A percentile compares a stretch with the other conserved stretches of the same genome.
These are phyloP conservation scores for Chimonanthus salicifolius DNA, from an alignment of 164 flowering plant genomes.

Conservation along the genomic window DNA sequence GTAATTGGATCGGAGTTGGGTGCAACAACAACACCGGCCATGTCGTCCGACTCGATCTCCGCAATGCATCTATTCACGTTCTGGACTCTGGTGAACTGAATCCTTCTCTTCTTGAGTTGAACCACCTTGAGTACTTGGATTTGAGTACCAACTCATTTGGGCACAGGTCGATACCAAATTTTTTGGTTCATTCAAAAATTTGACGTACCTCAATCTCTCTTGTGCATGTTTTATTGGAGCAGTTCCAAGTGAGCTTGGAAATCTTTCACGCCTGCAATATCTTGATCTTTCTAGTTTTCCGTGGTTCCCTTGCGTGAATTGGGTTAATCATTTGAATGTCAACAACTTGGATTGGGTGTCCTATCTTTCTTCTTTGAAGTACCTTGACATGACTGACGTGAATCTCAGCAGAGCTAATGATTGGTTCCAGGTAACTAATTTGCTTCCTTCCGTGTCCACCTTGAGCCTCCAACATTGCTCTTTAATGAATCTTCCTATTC, in stretches of 20 bases:
- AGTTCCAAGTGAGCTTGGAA: slow-evolving; percentile 11
- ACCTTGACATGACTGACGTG: neutral
- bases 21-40: slow-evolving; percentile 3
- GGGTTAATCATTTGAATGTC: neutral
- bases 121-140: neutral
- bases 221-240: neutral
- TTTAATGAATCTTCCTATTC: neutral
- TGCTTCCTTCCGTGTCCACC: slow-evolving; percentile 7
- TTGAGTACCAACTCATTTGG: neutral
- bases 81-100: neutral
- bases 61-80: neutral
- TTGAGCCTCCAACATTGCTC: neutral
- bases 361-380: slow-evolving; percentile 5
- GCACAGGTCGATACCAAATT: neutral
- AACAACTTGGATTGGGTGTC: slow-evolving; percentile 15
- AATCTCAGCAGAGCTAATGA: neutral
- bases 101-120: slow-evolving; percentile 2
- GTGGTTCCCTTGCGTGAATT: no score
- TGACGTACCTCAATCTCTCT: slow-evolving; percentile 4
- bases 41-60: slow-evolving; percentile 1
- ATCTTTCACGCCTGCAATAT: slow-evolving; percentile 4
- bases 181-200: neutral
- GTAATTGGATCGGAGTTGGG: slow-evolving; percentile 1
- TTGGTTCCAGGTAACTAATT: slow-evolving; percentile 2
- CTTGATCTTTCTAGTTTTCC: neutral